Conservation (phyloP, 768 basidiomycete genomes). For the Lactifluus hygrophoroides region DNA sequence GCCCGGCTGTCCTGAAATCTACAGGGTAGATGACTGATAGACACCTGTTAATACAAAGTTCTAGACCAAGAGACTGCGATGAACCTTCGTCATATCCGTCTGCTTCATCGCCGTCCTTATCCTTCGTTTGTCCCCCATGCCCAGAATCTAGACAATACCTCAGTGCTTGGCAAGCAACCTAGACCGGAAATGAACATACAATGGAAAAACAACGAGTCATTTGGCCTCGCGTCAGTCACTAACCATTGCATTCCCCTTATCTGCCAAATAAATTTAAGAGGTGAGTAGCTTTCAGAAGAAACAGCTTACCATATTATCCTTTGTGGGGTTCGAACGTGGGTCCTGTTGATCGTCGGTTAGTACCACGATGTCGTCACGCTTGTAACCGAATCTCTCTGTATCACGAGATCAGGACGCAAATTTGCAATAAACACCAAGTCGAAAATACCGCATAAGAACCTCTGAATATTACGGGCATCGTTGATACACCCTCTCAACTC, state of each 20-base stretch:
- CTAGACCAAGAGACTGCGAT: background rate
- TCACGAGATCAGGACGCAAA: background rate
- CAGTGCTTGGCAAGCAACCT: background rate
- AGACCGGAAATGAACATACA: constrained; percentile 25
- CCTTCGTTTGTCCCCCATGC: constrained; percentile 87
- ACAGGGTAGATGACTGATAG: constrained; percentile 80
- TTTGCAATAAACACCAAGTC: background rate
- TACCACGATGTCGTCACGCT: constrained; percentile 48
- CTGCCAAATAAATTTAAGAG: constrained; percentile 20
- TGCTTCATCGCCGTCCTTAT: constrained; percentile 67
- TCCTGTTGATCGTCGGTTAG: constrained; percentile 43
- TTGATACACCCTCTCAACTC: constrained; percentile 51
- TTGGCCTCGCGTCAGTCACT: constrained; percentile 42
- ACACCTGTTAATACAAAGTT: background rate
- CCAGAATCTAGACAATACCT: constrained; percentile 57
- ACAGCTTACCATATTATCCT: constrained; percentile 39
- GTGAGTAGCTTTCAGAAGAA: background rate
- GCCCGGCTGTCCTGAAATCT: constrained; percentile 67
- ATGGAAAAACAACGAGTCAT: constrained; percentile 48
- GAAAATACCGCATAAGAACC: constrained; percentile 35
- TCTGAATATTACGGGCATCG: constrained; percentile 45
- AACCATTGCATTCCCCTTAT: constrained; percentile 52
- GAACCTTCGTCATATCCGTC: constrained; percentile 76
- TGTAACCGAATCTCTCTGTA: constrained; percentile 38
- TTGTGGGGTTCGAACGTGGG: constrained; percentile 40